These are phyloP conservation scores for Rhizopogon rudus DNA, from an alignment of 768 basidiomycete genomes.

Conservation along the genomic window DNA sequence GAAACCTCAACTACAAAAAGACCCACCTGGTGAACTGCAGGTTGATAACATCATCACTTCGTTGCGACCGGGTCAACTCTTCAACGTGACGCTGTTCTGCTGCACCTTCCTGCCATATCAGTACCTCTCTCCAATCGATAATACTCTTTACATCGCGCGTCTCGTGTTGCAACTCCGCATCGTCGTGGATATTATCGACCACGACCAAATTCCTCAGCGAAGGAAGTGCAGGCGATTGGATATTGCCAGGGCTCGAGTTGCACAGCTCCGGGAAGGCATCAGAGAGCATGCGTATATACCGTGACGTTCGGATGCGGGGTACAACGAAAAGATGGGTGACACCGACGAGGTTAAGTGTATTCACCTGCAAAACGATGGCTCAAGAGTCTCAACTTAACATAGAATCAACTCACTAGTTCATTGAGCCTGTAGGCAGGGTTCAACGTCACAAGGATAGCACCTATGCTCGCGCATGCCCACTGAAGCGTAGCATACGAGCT, in stretches of 20 bases:
- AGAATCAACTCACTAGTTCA: conserved; percentile 53
- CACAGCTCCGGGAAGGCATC: conserved; percentile 54
- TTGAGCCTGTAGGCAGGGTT: conserved; percentile 75
- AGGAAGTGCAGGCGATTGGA: conserved; percentile 57
- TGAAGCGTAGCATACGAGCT: conserved; percentile 80
- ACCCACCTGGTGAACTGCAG: conserved; percentile 79
- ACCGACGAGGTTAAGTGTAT: conserved; percentile 56
- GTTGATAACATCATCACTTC: conserved; percentile 72
- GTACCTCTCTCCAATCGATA: conserved; percentile 67
- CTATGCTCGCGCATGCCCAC: conserved; percentile 83
- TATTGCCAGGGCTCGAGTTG: conserved; percentile 43
- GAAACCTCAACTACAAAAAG: neutral
- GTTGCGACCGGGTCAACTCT: conserved; percentile 34
- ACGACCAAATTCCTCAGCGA: conserved; percentile 59
- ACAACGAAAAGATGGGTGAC: conserved; percentile 70
- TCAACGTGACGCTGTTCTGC: conserved; percentile 38
- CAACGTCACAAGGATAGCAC: conserved; percentile 78
- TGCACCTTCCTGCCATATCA: conserved; percentile 61
- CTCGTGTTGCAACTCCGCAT: conserved; percentile 34
- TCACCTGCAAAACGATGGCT: conserved; percentile 37
- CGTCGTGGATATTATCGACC: conserved; percentile 52
- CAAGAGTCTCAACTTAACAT: neutral
- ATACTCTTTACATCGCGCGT: conserved; percentile 40
- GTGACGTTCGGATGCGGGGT: conserved; percentile 61
- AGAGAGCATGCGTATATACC: conserved; percentile 56